These are phyloP conservation scores for Colletotrichum sp. DNA, from an alignment of 2,329 filamentous ascomycete genomes.

Conservation along the genomic window DNA sequence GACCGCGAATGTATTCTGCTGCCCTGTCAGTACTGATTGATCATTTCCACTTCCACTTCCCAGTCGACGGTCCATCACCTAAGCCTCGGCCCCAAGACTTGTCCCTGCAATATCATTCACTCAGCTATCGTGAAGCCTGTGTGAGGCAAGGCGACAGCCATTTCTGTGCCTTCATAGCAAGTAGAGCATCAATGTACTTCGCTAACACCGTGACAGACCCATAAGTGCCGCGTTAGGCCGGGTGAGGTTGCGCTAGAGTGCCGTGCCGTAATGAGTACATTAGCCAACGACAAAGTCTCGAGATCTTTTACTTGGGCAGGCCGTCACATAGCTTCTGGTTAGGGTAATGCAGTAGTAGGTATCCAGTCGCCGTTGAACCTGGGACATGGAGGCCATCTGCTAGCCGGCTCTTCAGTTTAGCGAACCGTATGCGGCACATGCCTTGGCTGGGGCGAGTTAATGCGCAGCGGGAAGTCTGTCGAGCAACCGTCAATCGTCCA, in stretches of 20 bases:
- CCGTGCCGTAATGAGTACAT: not conserved
- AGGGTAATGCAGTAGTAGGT: not conserved
- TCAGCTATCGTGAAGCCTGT: not conserved
- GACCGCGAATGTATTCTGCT: not conserved
- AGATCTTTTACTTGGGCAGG: not conserved
- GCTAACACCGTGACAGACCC: not conserved
- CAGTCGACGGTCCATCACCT: not conserved
- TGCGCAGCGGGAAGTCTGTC: slow-evolving; percentile 18
- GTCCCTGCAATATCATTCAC: not conserved
- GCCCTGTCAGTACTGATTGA: not conserved
- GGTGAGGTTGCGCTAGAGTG: not conserved
- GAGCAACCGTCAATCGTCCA: slow-evolving; percentile 16
- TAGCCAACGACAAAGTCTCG: not conserved
- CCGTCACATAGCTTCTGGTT: not conserved
- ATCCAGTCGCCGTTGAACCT: not conserved
- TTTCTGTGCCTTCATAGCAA: too few relatives aligned
- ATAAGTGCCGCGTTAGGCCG: not conserved
- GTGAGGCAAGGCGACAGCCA: not conserved
- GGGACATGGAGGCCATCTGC: not conserved
- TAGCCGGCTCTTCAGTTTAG: not conserved
- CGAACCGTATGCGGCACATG: not conserved
- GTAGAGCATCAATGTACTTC: not conserved
- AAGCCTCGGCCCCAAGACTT: not conserved
- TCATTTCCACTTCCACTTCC: not conserved
- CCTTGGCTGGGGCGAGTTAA: not conserved